phyloP scores from a whole-genome alignment of 2,329 filamentous ascomycete species.

The Pyricularia sp. region DNA sequence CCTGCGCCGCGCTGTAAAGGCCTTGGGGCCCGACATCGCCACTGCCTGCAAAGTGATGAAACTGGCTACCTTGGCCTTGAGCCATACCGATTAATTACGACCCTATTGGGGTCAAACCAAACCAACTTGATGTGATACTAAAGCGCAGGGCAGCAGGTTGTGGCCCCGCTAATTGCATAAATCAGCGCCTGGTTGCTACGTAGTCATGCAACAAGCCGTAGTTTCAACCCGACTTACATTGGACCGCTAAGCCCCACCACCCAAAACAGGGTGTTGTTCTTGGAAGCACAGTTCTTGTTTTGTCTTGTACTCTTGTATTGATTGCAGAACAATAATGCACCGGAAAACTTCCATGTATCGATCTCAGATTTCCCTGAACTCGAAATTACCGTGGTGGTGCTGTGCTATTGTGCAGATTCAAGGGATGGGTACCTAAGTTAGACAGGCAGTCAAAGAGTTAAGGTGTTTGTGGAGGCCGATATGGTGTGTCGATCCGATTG shows the following conservation, averaged over 20 bases:
- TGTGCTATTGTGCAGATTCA: not conserved
- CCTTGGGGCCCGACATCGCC: conserved; percentile 1
- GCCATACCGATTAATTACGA: not conserved
- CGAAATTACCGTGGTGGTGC: not conserved
- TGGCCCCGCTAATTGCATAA: not conserved
- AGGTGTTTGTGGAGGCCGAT: not conserved
- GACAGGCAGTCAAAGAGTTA: not conserved
- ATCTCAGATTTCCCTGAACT: not conserved
- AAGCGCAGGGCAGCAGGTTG: not conserved
- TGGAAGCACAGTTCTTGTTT: not conserved
- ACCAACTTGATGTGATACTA: not conserved
- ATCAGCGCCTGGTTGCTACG: not conserved
- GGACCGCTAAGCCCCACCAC: not conserved
- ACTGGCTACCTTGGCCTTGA: conserved; percentile 3
- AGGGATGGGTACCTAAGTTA: not conserved
- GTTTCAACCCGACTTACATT: not conserved
- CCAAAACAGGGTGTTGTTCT: not conserved
- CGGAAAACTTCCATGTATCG: not conserved
- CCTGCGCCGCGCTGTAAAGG: not conserved
- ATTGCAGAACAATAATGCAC: not conserved
- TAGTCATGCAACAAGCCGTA: not conserved
- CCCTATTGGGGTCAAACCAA: not conserved
- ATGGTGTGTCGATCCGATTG: not conserved
- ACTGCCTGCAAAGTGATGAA: not conserved
- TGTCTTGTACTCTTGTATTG: not conserved